Evolutionary conservation across 1,284 basidiomycete genomes (phyloP).

Genomic region (Naganishia sp.): DNA sequence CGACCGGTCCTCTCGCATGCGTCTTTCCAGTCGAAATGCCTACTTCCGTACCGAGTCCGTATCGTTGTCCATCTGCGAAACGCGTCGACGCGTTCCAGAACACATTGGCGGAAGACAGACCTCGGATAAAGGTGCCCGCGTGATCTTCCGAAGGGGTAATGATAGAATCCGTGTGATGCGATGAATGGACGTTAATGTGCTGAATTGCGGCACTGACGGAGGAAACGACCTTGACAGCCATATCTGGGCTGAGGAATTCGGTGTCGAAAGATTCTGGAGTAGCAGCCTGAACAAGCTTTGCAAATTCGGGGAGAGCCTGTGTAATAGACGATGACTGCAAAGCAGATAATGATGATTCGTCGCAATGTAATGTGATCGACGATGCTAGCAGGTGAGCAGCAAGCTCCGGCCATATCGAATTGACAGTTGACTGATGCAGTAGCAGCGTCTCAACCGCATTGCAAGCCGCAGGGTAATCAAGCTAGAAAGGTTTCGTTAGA

Average conservation of each 20-base stretch:
- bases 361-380: constrained; percentile 78
- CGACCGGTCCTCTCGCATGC: constrained; percentile 95
- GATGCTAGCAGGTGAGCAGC: constrained; percentile 70
- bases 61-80: constrained; percentile 96
- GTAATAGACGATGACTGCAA: constrained; percentile 49
- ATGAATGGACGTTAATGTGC: constrained; percentile 90
- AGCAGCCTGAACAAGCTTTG: constrained; percentile 60
- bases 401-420: constrained; percentile 76
- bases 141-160: constrained; percentile 74
- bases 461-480: constrained; percentile 93
- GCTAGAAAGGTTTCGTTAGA: constrained; percentile 57
- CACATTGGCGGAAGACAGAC: constrained; percentile 87
- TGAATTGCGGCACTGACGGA: constrained; percentile 72
- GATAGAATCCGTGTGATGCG: constrained; percentile 93
- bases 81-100: constrained; percentile 94
- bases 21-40: constrained; percentile 96
- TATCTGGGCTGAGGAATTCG: constrained; percentile 81
- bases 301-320: constrained; percentile 50
- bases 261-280: constrained; percentile 70
- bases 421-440: constrained; percentile 71
- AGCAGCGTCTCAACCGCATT: constrained; percentile 91
- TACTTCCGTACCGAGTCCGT: constrained; percentile 96
- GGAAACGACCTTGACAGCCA: constrained; percentile 75
- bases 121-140: constrained; percentile 76
- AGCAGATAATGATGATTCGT: constrained; percentile 64